phyloP scores from a whole-genome alignment of 352 stramenopile genomes.

The Globisporangium parvum region DNA sequence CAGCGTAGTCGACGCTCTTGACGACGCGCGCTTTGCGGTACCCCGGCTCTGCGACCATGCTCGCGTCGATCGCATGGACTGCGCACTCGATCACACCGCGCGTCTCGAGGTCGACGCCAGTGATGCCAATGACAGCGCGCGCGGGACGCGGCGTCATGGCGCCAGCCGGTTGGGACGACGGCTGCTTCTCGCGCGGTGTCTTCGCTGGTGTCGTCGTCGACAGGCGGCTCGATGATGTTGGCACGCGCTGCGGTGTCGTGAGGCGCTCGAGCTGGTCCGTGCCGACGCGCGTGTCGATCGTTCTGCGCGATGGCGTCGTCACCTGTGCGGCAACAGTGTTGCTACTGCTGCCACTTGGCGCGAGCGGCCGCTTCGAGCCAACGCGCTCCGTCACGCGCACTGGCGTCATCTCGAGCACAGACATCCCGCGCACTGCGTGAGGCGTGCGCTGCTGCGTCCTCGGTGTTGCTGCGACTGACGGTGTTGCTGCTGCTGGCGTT shows the following conservation, averaged over 20 bases:
- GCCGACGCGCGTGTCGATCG: conserved; percentile 1
- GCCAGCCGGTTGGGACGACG: conserved; percentile 10
- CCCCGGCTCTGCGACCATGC: conserved; percentile 32
- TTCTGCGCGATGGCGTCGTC: background rate
- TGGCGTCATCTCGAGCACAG: conserved; percentile 15
- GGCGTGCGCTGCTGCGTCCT: no score
- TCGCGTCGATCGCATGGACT: conserved; percentile 72
- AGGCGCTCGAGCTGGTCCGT: conserved; percentile 11
- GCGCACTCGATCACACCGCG: conserved; percentile 64
- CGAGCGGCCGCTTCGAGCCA: conserved; percentile 5
- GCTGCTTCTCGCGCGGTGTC: background rate
- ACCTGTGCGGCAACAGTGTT: background rate
- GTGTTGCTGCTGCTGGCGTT: background rate
- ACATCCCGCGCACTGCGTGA: background rate
- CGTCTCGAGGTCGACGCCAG: conserved; percentile 50
- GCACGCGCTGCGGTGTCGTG: conserved; percentile 4
- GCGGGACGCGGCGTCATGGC: conserved; percentile 4
- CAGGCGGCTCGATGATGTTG: conserved; percentile 7
- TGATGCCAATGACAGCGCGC: conserved; percentile 74
- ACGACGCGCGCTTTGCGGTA: conserved; percentile 70
- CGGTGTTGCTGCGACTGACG: background rate
- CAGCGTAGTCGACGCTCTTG: conserved; percentile 68
- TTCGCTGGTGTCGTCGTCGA: conserved; percentile 10
- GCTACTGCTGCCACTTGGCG: conserved; percentile 1
- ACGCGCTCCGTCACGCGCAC: conserved; percentile 7